phyloP scores from a whole-genome alignment of 768 basidiomycete genomes.

The Dendrothele bispora region DNA sequence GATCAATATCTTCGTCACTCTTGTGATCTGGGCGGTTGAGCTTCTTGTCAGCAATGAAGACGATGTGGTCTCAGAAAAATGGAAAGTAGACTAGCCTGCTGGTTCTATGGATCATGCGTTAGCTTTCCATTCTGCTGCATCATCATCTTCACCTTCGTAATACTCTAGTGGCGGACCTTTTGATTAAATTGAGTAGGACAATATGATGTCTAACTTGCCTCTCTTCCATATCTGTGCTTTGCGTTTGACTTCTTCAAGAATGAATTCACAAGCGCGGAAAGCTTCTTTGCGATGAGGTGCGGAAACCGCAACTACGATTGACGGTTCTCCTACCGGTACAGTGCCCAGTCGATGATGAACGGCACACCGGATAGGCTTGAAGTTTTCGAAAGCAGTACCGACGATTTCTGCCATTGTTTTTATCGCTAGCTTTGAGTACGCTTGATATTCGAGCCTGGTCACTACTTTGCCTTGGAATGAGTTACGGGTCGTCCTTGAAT shows the following conservation, averaged over 20 bases:
- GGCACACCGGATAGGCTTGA: conserved; percentile 54
- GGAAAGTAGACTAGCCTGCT: conserved; percentile 67
- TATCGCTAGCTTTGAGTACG: conserved; percentile 78
- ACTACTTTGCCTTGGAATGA: conserved; percentile 79
- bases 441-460: conserved; percentile 77
- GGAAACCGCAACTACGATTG: conserved; percentile 84
- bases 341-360: conserved; percentile 77
- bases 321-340: conserved; percentile 77
- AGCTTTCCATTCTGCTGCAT: conserved; percentile 68
- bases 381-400: conserved; percentile 35
- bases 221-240: conserved; percentile 91
- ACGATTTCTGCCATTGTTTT: conserved; percentile 72
- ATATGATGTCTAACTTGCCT: no score
- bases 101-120: conserved; percentile 35
- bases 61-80: conserved; percentile 61
- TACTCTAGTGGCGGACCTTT: no score
- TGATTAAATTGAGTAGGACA: no score
- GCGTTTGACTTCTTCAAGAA: conserved; percentile 84
- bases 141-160: conserved; percentile 69
- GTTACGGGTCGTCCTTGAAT: conserved; percentile 75
- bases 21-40: conserved; percentile 82
- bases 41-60: conserved; percentile 78
- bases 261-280: conserved; percentile 75
- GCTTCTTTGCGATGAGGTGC: conserved; percentile 83
- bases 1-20: conserved; percentile 87